Conservation (phyloP, 129 eudicot species). For the Kitagawia praeruptora region DNA sequence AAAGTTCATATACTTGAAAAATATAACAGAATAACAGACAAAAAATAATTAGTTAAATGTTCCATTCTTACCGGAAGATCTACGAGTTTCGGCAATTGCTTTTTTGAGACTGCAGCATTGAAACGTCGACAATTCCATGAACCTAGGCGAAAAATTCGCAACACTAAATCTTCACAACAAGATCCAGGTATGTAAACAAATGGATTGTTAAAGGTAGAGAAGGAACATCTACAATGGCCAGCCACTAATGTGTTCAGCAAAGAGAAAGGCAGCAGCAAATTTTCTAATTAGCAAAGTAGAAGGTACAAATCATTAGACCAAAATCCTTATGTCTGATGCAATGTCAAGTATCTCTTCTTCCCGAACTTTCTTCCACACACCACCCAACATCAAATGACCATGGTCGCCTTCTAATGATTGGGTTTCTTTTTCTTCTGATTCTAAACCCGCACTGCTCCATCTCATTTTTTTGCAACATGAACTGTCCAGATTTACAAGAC, state of each 20-base stretch:
- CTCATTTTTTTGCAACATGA: constrained; percentile 16
- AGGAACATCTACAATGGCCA: neutral
- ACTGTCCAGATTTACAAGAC: constrained; percentile 1
- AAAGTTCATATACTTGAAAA: neutral
- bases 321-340: constrained; percentile 25
- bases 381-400: constrained; percentile 35
- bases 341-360: constrained; percentile 30
- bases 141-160: neutral
- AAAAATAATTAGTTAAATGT: neutral
- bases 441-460: constrained; percentile 10
- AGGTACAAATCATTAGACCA: constrained; percentile 11
- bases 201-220: neutral
- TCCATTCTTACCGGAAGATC: neutral
- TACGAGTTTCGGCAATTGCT: neutral
- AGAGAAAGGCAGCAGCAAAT: neutral
- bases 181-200: neutral
- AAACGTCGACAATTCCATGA: neutral
- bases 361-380: constrained; percentile 34
- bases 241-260: neutral
- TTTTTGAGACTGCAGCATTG: neutral
- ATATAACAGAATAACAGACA: neutral
- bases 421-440: constrained; percentile 1
- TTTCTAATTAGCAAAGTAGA: neutral
- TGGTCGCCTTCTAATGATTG: constrained; percentile 10
- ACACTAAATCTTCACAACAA: neutral